Percentiles rank a stretch among this genome's conserved stretches.
These are phyloP conservation scores for Cutaneotrichosporon mucoides DNA, from an alignment of 1,284 basidiomycete species.

Conservation along the genomic window DNA sequence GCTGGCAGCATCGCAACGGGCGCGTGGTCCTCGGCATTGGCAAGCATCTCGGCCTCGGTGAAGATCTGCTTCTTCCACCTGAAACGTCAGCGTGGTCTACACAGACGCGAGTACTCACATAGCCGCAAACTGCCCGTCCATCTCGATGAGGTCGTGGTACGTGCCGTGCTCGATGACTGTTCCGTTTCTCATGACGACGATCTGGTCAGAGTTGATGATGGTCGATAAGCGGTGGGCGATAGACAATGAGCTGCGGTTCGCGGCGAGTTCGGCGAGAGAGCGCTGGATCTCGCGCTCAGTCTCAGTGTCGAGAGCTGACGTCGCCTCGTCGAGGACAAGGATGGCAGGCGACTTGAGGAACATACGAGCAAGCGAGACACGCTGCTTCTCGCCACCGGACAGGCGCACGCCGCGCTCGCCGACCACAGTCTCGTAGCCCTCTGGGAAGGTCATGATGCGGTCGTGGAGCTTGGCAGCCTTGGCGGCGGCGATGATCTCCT, in stretches of 20 bases:
- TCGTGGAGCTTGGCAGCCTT: constrained; percentile 80
- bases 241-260: constrained; percentile 82
- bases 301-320: constrained; percentile 87
- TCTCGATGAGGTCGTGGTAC: constrained; percentile 71
- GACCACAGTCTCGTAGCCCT: constrained; percentile 78
- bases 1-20: neutral
- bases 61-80: constrained; percentile 49
- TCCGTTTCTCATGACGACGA: constrained; percentile 83
- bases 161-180: constrained; percentile 80
- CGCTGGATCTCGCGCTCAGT: constrained; percentile 61
- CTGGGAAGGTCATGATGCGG: constrained; percentile 72
- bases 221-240: constrained; percentile 66
- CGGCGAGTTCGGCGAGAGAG: constrained; percentile 59
- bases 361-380: constrained; percentile 86
- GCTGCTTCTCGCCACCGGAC: constrained; percentile 89
- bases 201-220: constrained; percentile 60
- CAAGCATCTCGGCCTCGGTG: constrained; percentile 42
- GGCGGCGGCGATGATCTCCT: constrained; percentile 80
- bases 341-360: constrained; percentile 91
- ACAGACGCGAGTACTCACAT: constrained; percentile 28
- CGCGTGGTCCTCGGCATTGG: constrained; percentile 14
- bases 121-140: constrained; percentile 48
- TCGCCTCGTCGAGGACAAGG: constrained; percentile 95
- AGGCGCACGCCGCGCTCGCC: constrained; percentile 97
- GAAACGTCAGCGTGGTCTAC: constrained; percentile 11